These are phyloP conservation scores for Colletotrichum limetticola DNA, from an alignment of 2,329 filamentous ascomycete genomes.

Conservation along the genomic window DNA sequence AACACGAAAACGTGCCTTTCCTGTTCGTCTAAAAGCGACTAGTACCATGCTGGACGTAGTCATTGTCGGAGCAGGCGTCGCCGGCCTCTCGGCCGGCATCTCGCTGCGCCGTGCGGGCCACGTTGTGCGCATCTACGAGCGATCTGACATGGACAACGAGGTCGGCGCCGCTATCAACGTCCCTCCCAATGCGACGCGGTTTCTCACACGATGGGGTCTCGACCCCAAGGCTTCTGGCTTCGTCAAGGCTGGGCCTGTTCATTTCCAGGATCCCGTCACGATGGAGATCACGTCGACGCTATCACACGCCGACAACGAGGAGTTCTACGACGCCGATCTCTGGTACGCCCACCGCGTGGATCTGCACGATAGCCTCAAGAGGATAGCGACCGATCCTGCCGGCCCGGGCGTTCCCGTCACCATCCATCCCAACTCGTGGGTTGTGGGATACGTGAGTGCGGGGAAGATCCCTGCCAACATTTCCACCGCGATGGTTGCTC, in stretches of 20 bases:
- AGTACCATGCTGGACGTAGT: constrained; percentile 47
- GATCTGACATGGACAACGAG: constrained; percentile 49
- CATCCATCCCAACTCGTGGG: constrained; percentile 39
- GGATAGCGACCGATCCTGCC: constrained; percentile 43
- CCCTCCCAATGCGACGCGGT: constrained; percentile 49
- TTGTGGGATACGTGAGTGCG: constrained; percentile 42
- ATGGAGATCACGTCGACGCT: constrained; percentile 39
- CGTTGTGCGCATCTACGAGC: constrained; percentile 52
- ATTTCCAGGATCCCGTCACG: constrained; percentile 36
- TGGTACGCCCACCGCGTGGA: constrained; percentile 53
- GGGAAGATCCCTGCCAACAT: neutral
- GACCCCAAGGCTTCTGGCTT: constrained; percentile 42
- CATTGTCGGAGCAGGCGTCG: constrained; percentile 55
- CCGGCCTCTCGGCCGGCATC: constrained; percentile 51
- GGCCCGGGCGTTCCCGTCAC: constrained; percentile 40
- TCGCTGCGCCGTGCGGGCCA: constrained; percentile 50
- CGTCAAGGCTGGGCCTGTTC: constrained; percentile 39
- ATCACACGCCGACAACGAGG: constrained; percentile 27
- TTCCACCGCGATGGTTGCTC: neutral
- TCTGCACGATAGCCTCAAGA: constrained; percentile 49
- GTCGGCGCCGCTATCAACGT: constrained; percentile 52
- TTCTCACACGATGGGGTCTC: constrained; percentile 49
- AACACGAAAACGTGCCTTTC: neutral
- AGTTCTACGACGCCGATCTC: constrained; percentile 41
- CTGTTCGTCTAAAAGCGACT: neutral